Evolutionary conservation across 139 green algal species (phyloP), one percentile per base, ranked within the genome.

Genomic region (Eudorina sp.): DNA sequence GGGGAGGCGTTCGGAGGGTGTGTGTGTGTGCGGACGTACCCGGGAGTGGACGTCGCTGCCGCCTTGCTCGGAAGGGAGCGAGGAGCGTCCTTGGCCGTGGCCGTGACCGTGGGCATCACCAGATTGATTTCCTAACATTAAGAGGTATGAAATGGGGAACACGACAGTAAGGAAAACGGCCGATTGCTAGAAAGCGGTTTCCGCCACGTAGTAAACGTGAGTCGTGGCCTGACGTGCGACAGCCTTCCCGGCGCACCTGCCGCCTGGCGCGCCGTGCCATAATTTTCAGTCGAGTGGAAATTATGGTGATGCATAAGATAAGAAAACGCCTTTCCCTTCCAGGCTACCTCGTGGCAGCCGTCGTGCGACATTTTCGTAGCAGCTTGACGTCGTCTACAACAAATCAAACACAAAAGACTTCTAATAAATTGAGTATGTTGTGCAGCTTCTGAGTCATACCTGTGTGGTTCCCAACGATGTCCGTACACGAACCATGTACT

Each of bases 281-380:
- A 97, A 85, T 90, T 96, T 53, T 97, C 94, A 0, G 89, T 92
- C 45, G 89, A 77, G 13, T 89, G 68, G 62, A 89, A 92, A 1
- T 31, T n/a, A 9, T 78, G 92, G 48, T 95, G 90, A 62, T 97
- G 93, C 89, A 95, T 89, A 58, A 97, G 86, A 84, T 96, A 96
- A 0, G 94, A 72, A 55, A 98, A 98, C 4, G 94, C 93, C 36
- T 95, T 83, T 2, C 95, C 95, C 53, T 93, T 93, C 93, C 92
- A 97, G 19, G 85, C 86, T 31, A 97, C 94, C 36, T 96, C 93
- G 27, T 92, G 55, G 83, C 93, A 94, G 48, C 94, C 94, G 60
- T 95, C 92, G 69, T 93, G 90, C 25, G 90, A 86, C 92, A 95
- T 95, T 40, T 41, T n/a, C n/a, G 14, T 16, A 60, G 16, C 16